phyloP scores from a whole-genome alignment of 495 filamentous ascomycete genomes.

The Trypethelium eluteriae region DNA sequence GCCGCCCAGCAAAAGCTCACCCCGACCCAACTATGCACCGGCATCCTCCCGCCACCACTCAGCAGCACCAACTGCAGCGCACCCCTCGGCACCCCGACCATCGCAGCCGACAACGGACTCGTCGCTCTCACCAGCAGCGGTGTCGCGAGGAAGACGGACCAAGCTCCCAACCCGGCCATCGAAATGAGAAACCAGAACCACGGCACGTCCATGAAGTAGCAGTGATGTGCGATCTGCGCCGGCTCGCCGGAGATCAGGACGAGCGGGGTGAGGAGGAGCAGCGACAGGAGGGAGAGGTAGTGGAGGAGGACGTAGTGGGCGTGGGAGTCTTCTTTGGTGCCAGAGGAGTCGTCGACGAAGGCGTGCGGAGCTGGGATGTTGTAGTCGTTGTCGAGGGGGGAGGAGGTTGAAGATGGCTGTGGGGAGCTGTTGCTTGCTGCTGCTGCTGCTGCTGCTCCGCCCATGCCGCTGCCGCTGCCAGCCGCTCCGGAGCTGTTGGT shows the following conservation, averaged over 20 bases:
- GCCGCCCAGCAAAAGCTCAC: conserved; percentile 43
- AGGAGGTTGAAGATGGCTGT: neutral
- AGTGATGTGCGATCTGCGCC: conserved; percentile 40
- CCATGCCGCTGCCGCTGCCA: neutral
- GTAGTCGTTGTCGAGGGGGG: conserved; percentile 17
- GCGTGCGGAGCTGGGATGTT: neutral
- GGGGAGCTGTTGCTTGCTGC: neutral
- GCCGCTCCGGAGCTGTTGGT: conserved; percentile 18
- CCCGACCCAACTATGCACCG: conserved; percentile 37
- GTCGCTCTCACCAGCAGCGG: conserved; percentile 38
- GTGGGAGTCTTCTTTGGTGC: conserved; percentile 37
- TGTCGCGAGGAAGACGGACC: conserved; percentile 37
- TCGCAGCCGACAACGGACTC: conserved; percentile 38
- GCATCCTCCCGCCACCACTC: conserved; percentile 31
- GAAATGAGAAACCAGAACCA: conserved; percentile 43
- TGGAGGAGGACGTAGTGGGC: conserved; percentile 45
- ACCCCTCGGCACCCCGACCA: conserved; percentile 35
- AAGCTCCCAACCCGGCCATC: conserved; percentile 34
- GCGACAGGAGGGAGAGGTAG: conserved; percentile 43
- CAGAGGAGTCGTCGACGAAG: neutral
- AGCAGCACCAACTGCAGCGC: conserved; percentile 39
- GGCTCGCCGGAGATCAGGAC: conserved; percentile 44
- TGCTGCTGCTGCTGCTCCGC: neutral
- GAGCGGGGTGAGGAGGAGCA: conserved; percentile 42
- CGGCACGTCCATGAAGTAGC: conserved; percentile 45